These are phyloP conservation scores for Penicillium antarcticum DNA, from an alignment of 495 filamentous ascomycete genomes.

Conservation along the genomic window DNA sequence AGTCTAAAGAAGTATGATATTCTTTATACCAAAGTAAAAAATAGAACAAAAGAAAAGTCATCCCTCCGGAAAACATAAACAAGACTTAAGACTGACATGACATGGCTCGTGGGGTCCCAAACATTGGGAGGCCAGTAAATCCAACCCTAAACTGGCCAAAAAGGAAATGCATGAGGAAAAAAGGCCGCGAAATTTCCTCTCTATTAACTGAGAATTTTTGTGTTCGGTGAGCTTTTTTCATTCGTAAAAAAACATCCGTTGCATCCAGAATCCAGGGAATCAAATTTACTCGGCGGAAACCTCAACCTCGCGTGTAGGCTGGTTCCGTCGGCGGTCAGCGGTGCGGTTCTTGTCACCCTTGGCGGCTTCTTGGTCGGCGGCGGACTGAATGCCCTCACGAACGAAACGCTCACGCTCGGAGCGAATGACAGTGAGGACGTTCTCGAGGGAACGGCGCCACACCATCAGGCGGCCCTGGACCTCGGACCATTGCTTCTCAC, in stretches of 20 bases:
- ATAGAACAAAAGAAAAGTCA: constrained; percentile 13
- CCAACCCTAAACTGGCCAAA: constrained; percentile 24
- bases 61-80: constrained; percentile 26
- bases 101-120: constrained; percentile 40
- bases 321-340: constrained; percentile 35
- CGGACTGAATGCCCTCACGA: constrained; percentile 42
- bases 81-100: constrained; percentile 25
- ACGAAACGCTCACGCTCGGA: constrained; percentile 67
- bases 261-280: constrained; percentile 13
- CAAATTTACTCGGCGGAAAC: constrained; percentile 25
- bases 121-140: constrained; percentile 21
- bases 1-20: constrained; percentile 21
- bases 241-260: constrained; percentile 26
- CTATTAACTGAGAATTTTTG: constrained; percentile 29
- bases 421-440: constrained; percentile 71
- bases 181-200: constrained; percentile 19
- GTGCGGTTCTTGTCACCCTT: constrained; percentile 28
- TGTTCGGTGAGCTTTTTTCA: constrained; percentile 19
- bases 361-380: constrained; percentile 28
- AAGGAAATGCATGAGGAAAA: constrained; percentile 23
- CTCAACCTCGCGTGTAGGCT: constrained; percentile 31
- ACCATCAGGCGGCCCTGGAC: constrained; percentile 83
- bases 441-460: constrained; percentile 75
- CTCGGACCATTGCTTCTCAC: constrained; percentile 97
- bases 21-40: constrained; percentile 17